Base-by-base conservation (phyloP, 192 early-diverging fungal genomes). In the Mortierella claussenii region DNA sequence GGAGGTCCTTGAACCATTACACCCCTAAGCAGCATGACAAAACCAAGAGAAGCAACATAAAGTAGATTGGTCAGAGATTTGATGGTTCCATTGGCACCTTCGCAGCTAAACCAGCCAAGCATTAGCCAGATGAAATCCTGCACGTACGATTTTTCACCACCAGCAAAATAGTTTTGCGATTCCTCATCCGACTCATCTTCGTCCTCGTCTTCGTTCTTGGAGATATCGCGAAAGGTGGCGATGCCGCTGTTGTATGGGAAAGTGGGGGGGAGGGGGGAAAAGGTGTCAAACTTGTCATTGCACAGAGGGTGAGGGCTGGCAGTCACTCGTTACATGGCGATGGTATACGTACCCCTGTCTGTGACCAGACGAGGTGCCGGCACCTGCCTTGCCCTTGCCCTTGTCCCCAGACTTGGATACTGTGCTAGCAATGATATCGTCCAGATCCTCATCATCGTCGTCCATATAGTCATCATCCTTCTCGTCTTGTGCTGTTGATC, bases 91-190 rank as follows among this genome's bases (percentile, higher is more conserved):
- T n/a, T n/a, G n/a, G n/a, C n/a, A n/a, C n/a, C n/a, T n/a, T n/a
- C n/a, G n/a, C n/a, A n/a, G n/a, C n/a, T n/a, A n/a, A n/a, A n/a
- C n/a, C n/a, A n/a, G n/a, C n/a, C n/a, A n/a, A n/a, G n/a, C n/a
- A n/a, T n/a, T n/a, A n/a, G n/a, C n/a, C n/a, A n/a, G n/a, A n/a
- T n/a, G n/a, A n/a, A n/a, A n/a, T n/a, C 46, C 37, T 13, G 13
- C 42, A 89, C 94, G n/a, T 87, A 96, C 81, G 93, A 96, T 76
- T 93, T 94, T 79, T 97, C 97, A 30, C 97, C 97, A 5, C 96
- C 97, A 20, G 96, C 89, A 85, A 91, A 99, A 66, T 87, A 95
- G 61, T 91, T 89, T 65, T 92, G 79, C 18, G 63, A 65, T 23
- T 90, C 90, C 13, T 88, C 82, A 21, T 90, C 82, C 17, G 79